Conservation (phyloP, 225 moss, liverwort and hornwort species). For the Neckera pumila region DNA sequence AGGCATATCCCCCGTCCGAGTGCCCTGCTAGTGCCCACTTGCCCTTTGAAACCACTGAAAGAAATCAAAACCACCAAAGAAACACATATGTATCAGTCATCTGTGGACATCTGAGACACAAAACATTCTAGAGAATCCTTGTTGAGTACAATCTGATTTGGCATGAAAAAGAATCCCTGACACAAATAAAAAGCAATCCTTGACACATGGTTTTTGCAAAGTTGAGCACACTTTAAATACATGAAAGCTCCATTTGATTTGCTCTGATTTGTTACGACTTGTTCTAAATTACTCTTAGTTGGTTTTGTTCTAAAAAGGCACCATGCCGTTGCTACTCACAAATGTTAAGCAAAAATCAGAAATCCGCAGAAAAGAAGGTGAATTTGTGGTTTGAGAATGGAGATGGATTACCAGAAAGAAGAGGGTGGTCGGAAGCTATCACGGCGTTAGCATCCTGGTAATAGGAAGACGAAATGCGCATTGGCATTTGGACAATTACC, state of each 20-base stretch:
- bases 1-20: slow-evolving; percentile 16
- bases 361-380: neutral
- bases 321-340: neutral
- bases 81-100: neutral
- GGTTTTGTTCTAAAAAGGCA: neutral
- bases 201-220: neutral
- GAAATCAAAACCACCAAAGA: neutral
- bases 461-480: neutral
- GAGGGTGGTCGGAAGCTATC: slow-evolving; percentile 29
- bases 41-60: slow-evolving; percentile 25
- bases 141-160: neutral
- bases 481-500: slow-evolving; percentile 29
- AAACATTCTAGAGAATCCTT: neutral
- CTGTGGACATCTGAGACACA: neutral
- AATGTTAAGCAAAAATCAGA: neutral
- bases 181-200: neutral
- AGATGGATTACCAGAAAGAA: slow-evolving; percentile 36
- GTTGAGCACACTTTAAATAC: neutral
- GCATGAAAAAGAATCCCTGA: neutral
- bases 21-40: slow-evolving; percentile 61
- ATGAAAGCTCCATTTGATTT: neutral
- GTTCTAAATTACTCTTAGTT: neutral
- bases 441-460: slow-evolving; percentile 29
- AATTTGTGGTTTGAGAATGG: neutral
- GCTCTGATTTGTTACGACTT: neutral